These are phyloP conservation scores for Phyllosticta citriasiana DNA, from an alignment of 2,329 filamentous ascomycete species.

Conservation along the genomic window DNA sequence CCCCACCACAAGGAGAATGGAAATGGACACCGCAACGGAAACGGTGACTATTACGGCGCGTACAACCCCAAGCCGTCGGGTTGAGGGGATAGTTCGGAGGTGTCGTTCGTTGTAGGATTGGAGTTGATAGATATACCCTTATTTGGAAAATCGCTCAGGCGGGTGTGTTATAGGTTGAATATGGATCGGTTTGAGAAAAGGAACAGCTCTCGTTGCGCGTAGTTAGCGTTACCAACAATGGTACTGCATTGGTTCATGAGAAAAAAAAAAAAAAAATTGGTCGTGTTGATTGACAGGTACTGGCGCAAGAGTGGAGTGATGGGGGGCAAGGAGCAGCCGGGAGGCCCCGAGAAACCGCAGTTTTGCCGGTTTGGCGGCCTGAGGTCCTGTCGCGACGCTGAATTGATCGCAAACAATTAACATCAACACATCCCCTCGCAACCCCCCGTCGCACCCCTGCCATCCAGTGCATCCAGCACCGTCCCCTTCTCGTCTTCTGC, in stretches of 20 bases:
- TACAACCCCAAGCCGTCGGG: background rate
- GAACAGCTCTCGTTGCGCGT: background rate
- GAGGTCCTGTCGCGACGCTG: constrained; percentile 2
- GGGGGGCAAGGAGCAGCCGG: background rate
- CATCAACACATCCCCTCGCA: constrained; percentile 5
- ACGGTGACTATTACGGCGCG: background rate
- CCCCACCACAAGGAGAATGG: background rate
- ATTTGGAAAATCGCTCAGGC: background rate
- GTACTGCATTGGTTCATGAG: background rate
- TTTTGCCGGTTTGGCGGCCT: background rate
- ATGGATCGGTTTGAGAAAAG: background rate
- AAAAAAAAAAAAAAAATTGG: background rate
- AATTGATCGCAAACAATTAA: constrained; percentile 7
- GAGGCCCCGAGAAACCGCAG: background rate
- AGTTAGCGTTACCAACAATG: background rate
- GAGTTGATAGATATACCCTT: background rate
- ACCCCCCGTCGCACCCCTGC: background rate
- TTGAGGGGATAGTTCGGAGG: background rate
- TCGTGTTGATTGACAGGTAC: background rate
- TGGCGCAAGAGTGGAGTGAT: background rate
- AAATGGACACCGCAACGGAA: background rate
- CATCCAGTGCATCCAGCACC: background rate
- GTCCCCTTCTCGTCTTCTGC: background rate
- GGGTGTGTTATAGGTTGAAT: background rate
- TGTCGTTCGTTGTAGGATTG: background rate